These are phyloP conservation scores for Aureobasidium sp. DNA, from an alignment of 2,329 filamentous ascomycete genomes.

Conservation along the genomic window DNA sequence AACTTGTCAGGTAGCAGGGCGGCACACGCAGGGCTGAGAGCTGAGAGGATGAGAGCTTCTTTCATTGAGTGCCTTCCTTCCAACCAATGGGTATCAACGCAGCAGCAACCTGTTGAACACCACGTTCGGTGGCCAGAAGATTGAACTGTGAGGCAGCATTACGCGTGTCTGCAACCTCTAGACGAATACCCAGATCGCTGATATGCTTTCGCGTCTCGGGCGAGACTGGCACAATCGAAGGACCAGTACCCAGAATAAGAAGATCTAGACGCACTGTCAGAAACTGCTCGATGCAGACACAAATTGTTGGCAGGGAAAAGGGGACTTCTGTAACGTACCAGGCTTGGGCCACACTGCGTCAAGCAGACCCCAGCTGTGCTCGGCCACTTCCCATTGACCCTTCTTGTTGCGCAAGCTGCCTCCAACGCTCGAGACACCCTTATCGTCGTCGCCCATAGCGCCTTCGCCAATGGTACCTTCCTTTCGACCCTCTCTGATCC, in stretches of 20 bases:
- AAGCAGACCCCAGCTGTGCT: slow-evolving; percentile 67
- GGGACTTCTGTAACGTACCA: slow-evolving; percentile 49
- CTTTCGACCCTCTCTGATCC: slow-evolving; percentile 45
- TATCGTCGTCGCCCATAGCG: slow-evolving; percentile 28
- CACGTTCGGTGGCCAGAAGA: slow-evolving; percentile 85
- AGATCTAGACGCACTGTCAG: slow-evolving; percentile 53
- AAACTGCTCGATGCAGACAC: neutral
- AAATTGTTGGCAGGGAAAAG: neutral
- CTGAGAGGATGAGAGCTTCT: neutral
- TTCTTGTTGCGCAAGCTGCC: slow-evolving; percentile 60
- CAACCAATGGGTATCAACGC: slow-evolving; percentile 83
- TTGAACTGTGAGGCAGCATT: slow-evolving; percentile 96
- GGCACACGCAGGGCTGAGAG: neutral
- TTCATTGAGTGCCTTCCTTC: slow-evolving; percentile 47
- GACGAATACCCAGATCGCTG: slow-evolving; percentile 68
- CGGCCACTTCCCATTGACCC: slow-evolving; percentile 71
- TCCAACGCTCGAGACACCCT: slow-evolving; percentile 29
- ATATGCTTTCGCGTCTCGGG: slow-evolving; percentile 66
- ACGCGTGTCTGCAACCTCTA: slow-evolving; percentile 62
- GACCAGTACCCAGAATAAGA: slow-evolving; percentile 80
- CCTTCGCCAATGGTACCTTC: slow-evolving; percentile 33
- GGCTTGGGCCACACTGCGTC: slow-evolving; percentile 80
- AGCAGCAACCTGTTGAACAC: slow-evolving; percentile 75
- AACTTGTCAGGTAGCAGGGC: neutral
- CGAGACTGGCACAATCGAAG: slow-evolving; percentile 66